Base-by-base conservation (phyloP, 1,284 basidiomycete genomes). In the Malassezia vespertilionis region DNA sequence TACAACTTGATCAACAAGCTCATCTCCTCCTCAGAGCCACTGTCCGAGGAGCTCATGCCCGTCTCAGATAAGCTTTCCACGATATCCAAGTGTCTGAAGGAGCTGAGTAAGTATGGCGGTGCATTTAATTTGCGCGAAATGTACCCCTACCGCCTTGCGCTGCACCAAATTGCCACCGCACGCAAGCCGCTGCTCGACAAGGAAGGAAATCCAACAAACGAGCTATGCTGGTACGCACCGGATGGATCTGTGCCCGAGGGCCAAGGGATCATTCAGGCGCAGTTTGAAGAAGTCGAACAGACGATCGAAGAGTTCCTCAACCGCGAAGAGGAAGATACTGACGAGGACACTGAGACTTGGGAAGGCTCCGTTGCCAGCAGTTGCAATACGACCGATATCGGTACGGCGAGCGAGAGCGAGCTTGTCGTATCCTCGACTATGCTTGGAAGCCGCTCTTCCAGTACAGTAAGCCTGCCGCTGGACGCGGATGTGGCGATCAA, bases 11-110 rank as follows among this genome's bases (percentile, higher is more conserved):
- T 95, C 61, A 96, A 95, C 73, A 80, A 84, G 22, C 74, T 97
- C 40, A 80, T 99, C 56, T 90, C 89, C 20, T 90, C 89, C n/a
- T 89, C 86, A 46, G 91, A 96, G 73, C 93, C 93, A 0, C 89
- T 99, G n/a, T 93, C 88, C 0, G 90, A 95, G 71, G 90, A 96
- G 71, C 75, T 96, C 24, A 93, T 93, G 83, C 90, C 90, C 5
- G 80, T 95, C 41, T 70, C 70, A 34, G 72, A 73, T 49, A 91
- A 91, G 72, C 58, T 82, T 1, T 60, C 60, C 8, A 63, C 57
- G 26, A 54, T 68, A 21, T 51, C 53, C 18, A 95, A 91, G 71
- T 95, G 90, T 63, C 76, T 97, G 50, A 95, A 91, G 66, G 93
- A 99, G 73, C 90, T 99, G 1, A 77, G 85, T 54, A 96, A 96